Evolutionary conservation across 805 yeast genomes (phyloP).

Genomic region (Kregervanrija fluxuum): DNA sequence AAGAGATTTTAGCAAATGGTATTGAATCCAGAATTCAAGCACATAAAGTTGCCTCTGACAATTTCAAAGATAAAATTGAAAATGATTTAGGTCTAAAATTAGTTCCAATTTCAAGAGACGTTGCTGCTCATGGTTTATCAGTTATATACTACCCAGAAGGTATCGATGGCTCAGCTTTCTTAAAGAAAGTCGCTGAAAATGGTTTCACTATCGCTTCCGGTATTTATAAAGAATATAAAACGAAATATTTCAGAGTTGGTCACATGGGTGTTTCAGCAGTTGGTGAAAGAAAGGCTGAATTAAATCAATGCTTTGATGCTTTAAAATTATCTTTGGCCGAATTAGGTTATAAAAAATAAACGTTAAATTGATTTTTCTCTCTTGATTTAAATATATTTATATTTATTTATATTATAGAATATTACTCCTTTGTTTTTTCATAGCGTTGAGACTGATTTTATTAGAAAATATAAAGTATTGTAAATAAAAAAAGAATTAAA

Average conservation of each 20-base stretch:
- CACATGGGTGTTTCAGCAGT: conserved; percentile 88
- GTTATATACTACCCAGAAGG: conserved; percentile 80
- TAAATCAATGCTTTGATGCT: conserved; percentile 41
- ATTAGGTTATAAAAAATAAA: conserved; percentile 32
- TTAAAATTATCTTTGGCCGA: conserved; percentile 37
- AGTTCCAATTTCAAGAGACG: conserved; percentile 49
- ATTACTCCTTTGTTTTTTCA: background rate
- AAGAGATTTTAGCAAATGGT: conserved; percentile 48
- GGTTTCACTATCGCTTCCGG: conserved; percentile 87
- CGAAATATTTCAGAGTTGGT: conserved; percentile 87
- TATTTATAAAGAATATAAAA: conserved; percentile 70
- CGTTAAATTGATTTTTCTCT: conserved; percentile 2
- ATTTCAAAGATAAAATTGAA: conserved; percentile 54
- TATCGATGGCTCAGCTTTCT: conserved; percentile 58
- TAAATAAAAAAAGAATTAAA: too few species aligned
- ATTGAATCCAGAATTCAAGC: conserved; percentile 55
- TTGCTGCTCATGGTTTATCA: conserved; percentile 83
- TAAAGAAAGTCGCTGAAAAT: conserved; percentile 48
- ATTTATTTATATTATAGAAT: background rate
- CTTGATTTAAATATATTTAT: background rate
- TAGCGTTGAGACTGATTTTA: conserved; percentile 10
- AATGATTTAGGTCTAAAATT: conserved; percentile 54
- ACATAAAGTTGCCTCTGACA: conserved; percentile 55
- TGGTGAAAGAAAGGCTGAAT: conserved; percentile 46
- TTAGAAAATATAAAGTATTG: conserved; percentile 1